Percentiles rank a stretch among this genome's conserved stretches.
phyloP scores from a whole-genome alignment of 1,284 basidiomycete species.

The Ustilago curta region DNA sequence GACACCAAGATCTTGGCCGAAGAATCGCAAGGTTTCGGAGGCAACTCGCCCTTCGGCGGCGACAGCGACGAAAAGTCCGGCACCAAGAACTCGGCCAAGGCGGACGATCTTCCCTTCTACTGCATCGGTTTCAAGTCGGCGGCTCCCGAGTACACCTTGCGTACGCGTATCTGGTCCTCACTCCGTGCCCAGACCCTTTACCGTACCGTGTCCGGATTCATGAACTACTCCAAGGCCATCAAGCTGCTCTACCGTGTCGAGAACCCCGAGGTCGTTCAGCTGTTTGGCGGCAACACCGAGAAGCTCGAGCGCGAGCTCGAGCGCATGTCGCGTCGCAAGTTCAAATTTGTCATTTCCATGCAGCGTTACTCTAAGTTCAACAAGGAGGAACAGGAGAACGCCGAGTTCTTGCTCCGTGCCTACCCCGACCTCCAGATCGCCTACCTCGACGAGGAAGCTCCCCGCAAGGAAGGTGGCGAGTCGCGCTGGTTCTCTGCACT shows the following conservation, averaged over 20 bases:
- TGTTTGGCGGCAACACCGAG: slow-evolving; percentile 97
- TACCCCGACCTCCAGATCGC: slow-evolving; percentile 99
- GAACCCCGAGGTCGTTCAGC: slow-evolving; percentile 97
- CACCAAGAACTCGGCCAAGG: slow-evolving; percentile 68
- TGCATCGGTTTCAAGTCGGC: slow-evolving; percentile 99
- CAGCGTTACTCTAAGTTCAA: slow-evolving; percentile 99
- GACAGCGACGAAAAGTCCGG: slow-evolving; percentile 68
- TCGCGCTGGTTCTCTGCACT: slow-evolving; percentile 93
- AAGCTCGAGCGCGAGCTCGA: slow-evolving; percentile 96
- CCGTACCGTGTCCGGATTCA: slow-evolving; percentile 98
- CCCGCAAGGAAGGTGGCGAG: slow-evolving; percentile 92
- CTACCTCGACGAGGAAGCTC: slow-evolving; percentile 94
- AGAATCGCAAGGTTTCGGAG: slow-evolving; percentile 88
- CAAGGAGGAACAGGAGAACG: slow-evolving; percentile 99
- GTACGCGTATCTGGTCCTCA: slow-evolving; percentile 98
- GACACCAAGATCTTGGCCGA: slow-evolving; percentile 99
- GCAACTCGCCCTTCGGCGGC: slow-evolving; percentile 80
- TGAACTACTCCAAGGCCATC: slow-evolving; percentile 99
- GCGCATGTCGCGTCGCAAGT: slow-evolving; percentile 96
- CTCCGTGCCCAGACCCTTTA: slow-evolving; percentile 98
- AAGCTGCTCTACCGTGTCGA: slow-evolving; percentile 99
- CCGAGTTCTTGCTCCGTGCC: slow-evolving; percentile 96
- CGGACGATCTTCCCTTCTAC: slow-evolving; percentile 96
- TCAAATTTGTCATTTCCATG: slow-evolving; percentile 99
- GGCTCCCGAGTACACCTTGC: slow-evolving; percentile 96